Conservation (phyloP, 2,329 filamentous ascomycete species). For the Colletotrichum trifolii region DNA sequence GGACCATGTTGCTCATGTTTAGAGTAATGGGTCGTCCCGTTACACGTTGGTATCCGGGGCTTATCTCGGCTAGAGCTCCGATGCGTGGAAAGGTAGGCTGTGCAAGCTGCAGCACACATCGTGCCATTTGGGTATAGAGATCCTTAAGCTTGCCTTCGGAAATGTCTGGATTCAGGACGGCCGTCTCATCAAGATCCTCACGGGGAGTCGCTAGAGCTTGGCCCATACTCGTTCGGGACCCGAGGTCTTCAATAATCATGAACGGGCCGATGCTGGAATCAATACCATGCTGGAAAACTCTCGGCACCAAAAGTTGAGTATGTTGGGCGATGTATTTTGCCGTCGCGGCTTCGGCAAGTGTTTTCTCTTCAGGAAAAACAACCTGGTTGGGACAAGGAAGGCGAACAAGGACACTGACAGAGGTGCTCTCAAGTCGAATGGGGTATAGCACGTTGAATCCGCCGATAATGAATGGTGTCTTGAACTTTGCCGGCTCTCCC, state of each 20-base stretch:
- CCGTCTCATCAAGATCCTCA: constrained; percentile 37
- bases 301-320: constrained; percentile 41
- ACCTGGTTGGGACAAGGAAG: constrained; percentile 39
- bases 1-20: constrained; percentile 51
- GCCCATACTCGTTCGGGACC: constrained; percentile 37
- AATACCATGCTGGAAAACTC: constrained; percentile 38
- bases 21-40: constrained; percentile 43
- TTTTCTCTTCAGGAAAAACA: constrained; percentile 40
- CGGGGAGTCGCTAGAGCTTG: constrained; percentile 37
- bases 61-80: constrained; percentile 45
- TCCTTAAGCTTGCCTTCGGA: background rate
- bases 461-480: constrained; percentile 41
- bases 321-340: constrained; percentile 35
- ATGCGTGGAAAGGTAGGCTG: constrained; percentile 47
- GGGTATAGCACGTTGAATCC: constrained; percentile 45
- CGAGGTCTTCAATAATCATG: constrained; percentile 40
- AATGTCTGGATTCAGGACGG: constrained; percentile 37
- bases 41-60: constrained; percentile 41
- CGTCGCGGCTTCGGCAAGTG: constrained; percentile 40
- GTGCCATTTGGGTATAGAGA: constrained; percentile 44
- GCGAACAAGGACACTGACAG: constrained; percentile 37
- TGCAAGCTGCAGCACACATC: constrained; percentile 51
- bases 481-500: constrained; percentile 35
- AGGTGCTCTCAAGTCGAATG: constrained; percentile 36
- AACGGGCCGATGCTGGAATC: constrained; percentile 40